These are phyloP conservation scores for Xerocomus amazonicus DNA, from an alignment of 1,284 basidiomycete genomes.

Conservation along the genomic window DNA sequence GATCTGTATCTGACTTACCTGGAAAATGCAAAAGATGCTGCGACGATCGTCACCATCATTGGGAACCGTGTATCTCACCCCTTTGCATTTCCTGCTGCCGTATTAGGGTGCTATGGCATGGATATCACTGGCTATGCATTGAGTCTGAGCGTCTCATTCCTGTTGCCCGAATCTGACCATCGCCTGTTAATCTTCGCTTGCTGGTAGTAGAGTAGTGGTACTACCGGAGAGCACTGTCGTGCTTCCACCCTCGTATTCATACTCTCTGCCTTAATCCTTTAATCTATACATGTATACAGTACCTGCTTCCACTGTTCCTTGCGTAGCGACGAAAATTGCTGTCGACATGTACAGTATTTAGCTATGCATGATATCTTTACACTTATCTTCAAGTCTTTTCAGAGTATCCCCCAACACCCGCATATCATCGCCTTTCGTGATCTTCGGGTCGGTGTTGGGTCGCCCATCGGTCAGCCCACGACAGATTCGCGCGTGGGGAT, in stretches of 20 bases:
- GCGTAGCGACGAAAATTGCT: no score
- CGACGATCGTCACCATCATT: constrained; percentile 89
- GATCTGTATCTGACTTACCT: constrained; percentile 85
- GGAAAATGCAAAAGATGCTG: constrained; percentile 56
- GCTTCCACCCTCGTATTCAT: no score
- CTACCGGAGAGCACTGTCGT: no score
- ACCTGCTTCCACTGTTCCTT: no score
- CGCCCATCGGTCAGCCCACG: neutral
- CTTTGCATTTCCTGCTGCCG: constrained; percentile 58
- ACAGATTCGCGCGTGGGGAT: neutral
- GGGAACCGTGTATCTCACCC: constrained; percentile 74
- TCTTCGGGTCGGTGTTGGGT: neutral
- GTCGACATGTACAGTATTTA: no score
- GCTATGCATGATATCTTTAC: no score
- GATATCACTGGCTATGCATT: constrained; percentile 6
- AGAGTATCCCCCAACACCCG: neutral
- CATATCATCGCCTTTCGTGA: neutral
- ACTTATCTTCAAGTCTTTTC: no score
- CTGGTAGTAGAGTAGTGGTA: constrained; percentile 41
- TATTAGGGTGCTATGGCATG: constrained; percentile 75
- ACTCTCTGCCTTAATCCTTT: no score
- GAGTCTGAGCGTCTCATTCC: neutral
- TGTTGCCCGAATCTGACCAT: neutral
- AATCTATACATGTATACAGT: no score
- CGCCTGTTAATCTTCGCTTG: constrained; percentile 26